Conservation (phyloP, 768 basidiomycete species). For the Auriculariales sp. region DNA sequence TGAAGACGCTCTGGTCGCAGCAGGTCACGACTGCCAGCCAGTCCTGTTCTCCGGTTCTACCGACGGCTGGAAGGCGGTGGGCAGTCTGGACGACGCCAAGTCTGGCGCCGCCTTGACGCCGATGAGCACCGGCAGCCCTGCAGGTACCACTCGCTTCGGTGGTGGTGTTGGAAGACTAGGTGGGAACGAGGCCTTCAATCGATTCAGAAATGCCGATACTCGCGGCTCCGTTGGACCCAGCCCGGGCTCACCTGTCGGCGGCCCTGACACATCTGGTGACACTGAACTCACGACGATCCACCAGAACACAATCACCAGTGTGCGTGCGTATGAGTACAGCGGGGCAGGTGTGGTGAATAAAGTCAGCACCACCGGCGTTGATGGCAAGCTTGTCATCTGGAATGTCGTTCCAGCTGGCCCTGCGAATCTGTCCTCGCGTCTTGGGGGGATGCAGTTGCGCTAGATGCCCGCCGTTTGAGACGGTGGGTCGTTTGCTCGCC, state of each 20-base stretch:
- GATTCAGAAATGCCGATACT: constrained; percentile 83
- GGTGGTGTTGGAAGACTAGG: constrained; percentile 61
- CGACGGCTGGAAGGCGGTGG: constrained; percentile 61
- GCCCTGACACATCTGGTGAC: constrained; percentile 22
- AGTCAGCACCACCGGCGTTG: constrained; percentile 87
- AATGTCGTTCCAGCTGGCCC: constrained; percentile 35
- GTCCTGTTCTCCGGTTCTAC: constrained; percentile 63
- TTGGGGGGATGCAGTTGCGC: constrained; percentile 30
- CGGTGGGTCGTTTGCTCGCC: not conserved
- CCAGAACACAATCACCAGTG: constrained; percentile 95
- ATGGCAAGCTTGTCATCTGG: constrained; percentile 91
- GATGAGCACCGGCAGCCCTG: constrained; percentile 15
- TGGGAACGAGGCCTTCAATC: constrained; percentile 84
- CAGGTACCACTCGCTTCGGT: not conserved
- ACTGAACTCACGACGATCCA: constrained; percentile 83
- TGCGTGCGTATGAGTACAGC: constrained; percentile 57
- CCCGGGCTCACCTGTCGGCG: constrained; percentile 16
- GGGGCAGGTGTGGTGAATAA: constrained; percentile 42
- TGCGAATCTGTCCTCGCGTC: constrained; percentile 26
- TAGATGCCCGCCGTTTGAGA: not conserved
- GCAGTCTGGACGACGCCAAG: constrained; percentile 69
- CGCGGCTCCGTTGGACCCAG: constrained; percentile 33
- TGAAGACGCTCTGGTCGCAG: constrained; percentile 73
- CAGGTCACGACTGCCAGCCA: constrained; percentile 97
- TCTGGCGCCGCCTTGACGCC: constrained; percentile 29